A percentile compares a stretch with the other conserved stretches of the same genome.
Conservation (phyloP, 2,329 filamentous ascomycete species). For the Monosporascus sp. region DNA sequence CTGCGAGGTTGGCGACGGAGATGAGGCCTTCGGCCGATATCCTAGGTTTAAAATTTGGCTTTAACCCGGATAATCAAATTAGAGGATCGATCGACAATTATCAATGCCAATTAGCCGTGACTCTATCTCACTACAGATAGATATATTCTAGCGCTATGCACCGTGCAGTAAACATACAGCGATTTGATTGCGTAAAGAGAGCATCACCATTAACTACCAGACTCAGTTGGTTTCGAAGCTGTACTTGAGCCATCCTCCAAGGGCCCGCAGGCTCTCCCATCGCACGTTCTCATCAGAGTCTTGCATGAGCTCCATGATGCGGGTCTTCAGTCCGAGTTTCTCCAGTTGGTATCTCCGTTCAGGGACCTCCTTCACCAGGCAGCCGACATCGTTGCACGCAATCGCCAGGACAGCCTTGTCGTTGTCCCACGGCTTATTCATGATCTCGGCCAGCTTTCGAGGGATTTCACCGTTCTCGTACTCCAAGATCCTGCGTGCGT, state of each 20-base stretch:
- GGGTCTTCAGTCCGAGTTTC: slow-evolving; percentile 75
- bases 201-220: neutral
- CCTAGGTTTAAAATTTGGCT: too few species aligned
- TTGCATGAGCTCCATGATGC: slow-evolving; percentile 91
- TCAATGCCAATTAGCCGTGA: neutral
- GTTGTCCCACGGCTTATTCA: slow-evolving; percentile 67
- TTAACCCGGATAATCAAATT: too few species aligned
- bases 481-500: slow-evolving; percentile 81
- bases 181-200: too few species aligned
- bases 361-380: slow-evolving; percentile 80
- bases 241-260: slow-evolving; percentile 62
- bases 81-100: too few species aligned
- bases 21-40: too few species aligned
- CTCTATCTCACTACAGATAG: neutral
- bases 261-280: slow-evolving; percentile 86
- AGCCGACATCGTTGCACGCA: slow-evolving; percentile 89
- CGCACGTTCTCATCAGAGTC: slow-evolving; percentile 82
- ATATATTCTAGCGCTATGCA: neutral
- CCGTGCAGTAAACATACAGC: too few species aligned
- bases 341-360: slow-evolving; percentile 77
- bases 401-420: slow-evolving; percentile 88
- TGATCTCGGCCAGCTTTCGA: slow-evolving; percentile 77
- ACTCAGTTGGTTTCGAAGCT: slow-evolving; percentile 45
- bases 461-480: slow-evolving; percentile 73
- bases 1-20: too few species aligned